These are phyloP conservation scores for Naganishia onofrii DNA, from an alignment of 768 basidiomycete genomes.

Conservation along the genomic window DNA sequence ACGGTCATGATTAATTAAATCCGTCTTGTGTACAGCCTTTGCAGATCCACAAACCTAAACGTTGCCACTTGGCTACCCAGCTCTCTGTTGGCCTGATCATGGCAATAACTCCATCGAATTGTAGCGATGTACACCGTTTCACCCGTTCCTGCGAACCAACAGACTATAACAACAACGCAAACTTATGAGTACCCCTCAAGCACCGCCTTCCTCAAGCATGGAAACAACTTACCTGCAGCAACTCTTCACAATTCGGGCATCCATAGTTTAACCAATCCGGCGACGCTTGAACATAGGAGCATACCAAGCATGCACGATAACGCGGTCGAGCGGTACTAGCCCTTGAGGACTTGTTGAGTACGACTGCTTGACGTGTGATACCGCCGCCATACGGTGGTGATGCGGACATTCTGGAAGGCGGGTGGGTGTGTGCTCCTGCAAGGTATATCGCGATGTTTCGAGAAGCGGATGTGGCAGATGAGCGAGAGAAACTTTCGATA, in stretches of 20 bases:
- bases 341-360: constrained; percentile 15
- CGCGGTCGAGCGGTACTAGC: constrained; percentile 2
- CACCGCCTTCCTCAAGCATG: not conserved
- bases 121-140: constrained; percentile 78
- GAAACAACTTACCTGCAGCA: constrained; percentile 70
- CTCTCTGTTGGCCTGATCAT: constrained; percentile 79
- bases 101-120: constrained; percentile 88
- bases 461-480: no score
- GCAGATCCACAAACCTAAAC: constrained; percentile 63
- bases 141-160: constrained; percentile 82
- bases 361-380: constrained; percentile 19
- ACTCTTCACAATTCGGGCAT: constrained; percentile 96
- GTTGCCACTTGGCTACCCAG: constrained; percentile 96
- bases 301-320: constrained; percentile 80
- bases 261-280: constrained; percentile 79
- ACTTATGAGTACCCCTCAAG: not conserved
- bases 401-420: constrained; percentile 20
- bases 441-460: no score
- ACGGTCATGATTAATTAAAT: not conserved
- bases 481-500: no score
- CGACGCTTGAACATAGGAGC: constrained; percentile 81
- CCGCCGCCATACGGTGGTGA: constrained; percentile 12
- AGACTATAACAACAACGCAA: constrained; percentile 60
- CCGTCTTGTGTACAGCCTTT: not conserved
- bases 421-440: no score